phyloP scores from a whole-genome alignment of 176 grass and related monocot genomes.

The Musa acuminata region DNA sequence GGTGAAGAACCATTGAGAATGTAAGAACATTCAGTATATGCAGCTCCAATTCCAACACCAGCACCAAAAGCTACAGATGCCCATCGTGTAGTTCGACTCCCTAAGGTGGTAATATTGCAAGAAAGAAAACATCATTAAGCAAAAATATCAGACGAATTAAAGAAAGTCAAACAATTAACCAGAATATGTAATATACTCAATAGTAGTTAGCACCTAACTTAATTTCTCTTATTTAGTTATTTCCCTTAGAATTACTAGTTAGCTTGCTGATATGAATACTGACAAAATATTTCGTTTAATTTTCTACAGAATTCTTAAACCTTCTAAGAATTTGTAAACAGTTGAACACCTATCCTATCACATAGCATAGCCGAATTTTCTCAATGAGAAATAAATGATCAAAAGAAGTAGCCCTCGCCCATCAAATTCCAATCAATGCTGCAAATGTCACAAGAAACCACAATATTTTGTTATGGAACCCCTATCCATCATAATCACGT shows the following conservation, averaged over 20 bases:
- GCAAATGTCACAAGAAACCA: neutral
- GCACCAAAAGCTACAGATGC: constrained; percentile 22
- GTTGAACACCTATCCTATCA: neutral
- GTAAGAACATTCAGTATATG: constrained; percentile 20
- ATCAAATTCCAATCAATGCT: neutral
- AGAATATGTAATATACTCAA: neutral
- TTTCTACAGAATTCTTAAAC: too few relatives aligned
- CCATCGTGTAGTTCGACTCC: constrained; percentile 16
- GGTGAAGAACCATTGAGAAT: constrained; percentile 11
- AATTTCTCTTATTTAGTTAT: too few relatives aligned
- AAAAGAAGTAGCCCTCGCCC: neutral
- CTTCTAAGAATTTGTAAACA: neutral
- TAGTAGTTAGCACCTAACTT: too few relatives aligned
- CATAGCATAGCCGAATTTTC: neutral
- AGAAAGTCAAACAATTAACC: neutral
- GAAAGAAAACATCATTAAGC: neutral
- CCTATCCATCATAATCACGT: neutral
- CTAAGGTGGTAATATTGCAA: neutral
- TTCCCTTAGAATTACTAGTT: too few relatives aligned
- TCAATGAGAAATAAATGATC: too few relatives aligned
- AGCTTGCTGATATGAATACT: too few relatives aligned
- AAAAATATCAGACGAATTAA: neutral
- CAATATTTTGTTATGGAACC: neutral
- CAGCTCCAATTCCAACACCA: constrained; percentile 12
- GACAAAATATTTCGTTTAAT: too few relatives aligned